Conservation (phyloP, 2,329 filamentous ascomycete genomes). For the Fusarium protoensiforme region DNA sequence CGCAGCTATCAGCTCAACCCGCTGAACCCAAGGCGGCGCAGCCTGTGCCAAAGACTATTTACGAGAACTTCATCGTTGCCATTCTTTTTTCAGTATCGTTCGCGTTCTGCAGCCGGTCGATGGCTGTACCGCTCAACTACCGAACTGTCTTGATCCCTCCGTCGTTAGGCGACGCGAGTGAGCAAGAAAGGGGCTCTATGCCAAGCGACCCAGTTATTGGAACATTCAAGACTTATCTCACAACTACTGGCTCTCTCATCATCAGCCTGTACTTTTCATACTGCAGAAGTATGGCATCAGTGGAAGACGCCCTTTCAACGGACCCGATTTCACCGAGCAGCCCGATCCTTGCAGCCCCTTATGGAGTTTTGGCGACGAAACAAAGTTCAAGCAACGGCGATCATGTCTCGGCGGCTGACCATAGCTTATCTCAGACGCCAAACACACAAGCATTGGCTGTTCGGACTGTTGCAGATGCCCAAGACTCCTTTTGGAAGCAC, state of each 20-base stretch:
- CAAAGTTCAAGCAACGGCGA: conserved; percentile 35
- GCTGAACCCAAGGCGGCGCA: conserved; percentile 38
- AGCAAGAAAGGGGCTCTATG: conserved; percentile 26
- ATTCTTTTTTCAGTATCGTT: conserved; percentile 62
- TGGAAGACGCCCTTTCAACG: conserved; percentile 56
- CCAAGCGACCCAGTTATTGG: conserved; percentile 52
- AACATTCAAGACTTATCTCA: conserved; percentile 65
- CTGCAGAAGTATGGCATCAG: conserved; percentile 59
- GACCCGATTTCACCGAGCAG: conserved; percentile 55
- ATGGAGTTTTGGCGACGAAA: conserved; percentile 55
- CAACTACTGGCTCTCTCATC: conserved; percentile 65
- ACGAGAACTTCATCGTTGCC: conserved; percentile 67
- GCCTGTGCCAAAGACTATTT: conserved; percentile 54
- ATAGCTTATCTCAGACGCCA: conserved; percentile 59
- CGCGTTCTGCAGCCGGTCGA: conserved; percentile 59
- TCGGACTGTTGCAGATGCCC: conserved; percentile 53
- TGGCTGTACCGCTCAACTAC: conserved; percentile 64
- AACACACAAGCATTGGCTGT: conserved; percentile 61
- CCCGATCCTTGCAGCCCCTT: conserved; percentile 64
- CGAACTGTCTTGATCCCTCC: conserved; percentile 61
- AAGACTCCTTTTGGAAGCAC: conserved; percentile 59
- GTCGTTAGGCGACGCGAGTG: conserved; percentile 15
- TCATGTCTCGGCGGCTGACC: conserved; percentile 45
- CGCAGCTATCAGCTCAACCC: conserved; percentile 44
- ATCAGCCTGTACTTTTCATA: conserved; percentile 60